Conservation (phyloP, 345 rosid species). For the Eutrema japonicum region DNA sequence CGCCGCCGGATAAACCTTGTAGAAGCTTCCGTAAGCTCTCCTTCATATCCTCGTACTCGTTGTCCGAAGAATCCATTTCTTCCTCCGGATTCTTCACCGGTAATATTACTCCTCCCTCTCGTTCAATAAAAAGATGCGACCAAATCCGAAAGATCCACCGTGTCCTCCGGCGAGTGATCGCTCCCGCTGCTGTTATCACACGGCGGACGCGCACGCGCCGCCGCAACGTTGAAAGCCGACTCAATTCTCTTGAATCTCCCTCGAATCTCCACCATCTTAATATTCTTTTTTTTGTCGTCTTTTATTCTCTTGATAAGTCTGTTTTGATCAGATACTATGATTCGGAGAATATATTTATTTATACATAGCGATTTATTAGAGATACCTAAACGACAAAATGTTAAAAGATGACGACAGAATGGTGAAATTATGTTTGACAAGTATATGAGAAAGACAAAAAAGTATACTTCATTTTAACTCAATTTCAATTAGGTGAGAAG, state of each 20-base stretch:
- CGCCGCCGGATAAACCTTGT: conserved; percentile 26
- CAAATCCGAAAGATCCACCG: conserved; percentile 60
- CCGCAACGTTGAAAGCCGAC: conserved; percentile 50
- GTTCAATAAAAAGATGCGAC: conserved; percentile 78
- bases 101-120: conserved; percentile 35
- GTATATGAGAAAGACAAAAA: background rate
- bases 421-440: conserved; percentile 43
- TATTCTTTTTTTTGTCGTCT: background rate
- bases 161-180: conserved; percentile 54
- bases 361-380: background rate
- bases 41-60: conserved; percentile 50
- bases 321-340: conserved; percentile 22
- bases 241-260: conserved; percentile 49
- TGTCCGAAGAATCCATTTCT: conserved; percentile 20
- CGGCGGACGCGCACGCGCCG: conserved; percentile 36
- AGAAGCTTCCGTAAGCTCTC: conserved; percentile 46
- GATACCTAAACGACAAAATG: conserved; percentile 29
- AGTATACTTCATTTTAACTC: background rate
- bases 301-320: background rate
- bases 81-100: background rate
- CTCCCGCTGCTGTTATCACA: conserved; percentile 77
- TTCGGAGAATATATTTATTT: conserved; percentile 24
- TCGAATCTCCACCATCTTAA: conserved; percentile 44
- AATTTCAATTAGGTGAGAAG: conserved; percentile 1
- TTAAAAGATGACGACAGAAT: conserved; percentile 36